phyloP scores from a whole-genome alignment of 352 stramenopile species.

The Phytopythium kandeliae region DNA sequence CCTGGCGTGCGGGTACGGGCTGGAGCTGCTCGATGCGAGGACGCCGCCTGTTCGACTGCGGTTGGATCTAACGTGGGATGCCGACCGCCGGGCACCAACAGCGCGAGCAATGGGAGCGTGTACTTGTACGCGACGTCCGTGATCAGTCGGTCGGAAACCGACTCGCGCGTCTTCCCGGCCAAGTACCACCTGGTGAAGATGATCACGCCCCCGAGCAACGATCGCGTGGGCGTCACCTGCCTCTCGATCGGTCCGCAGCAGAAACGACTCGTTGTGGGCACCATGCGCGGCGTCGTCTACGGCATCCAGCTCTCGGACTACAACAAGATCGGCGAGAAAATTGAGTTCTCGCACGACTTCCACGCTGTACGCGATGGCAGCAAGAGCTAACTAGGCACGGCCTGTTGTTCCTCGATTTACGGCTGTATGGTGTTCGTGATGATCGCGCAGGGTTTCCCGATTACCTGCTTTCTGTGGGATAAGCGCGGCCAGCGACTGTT shows the following conservation, averaged over 20 bases:
- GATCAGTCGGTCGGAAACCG: constrained; percentile 24
- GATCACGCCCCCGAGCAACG: constrained; percentile 66
- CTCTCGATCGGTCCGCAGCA: constrained; percentile 78
- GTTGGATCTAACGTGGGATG: background rate
- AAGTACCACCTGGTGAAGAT: constrained; percentile 88
- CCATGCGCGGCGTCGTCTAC: constrained; percentile 74
- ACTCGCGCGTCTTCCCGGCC: constrained; percentile 20
- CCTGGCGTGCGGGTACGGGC: constrained; percentile 67
- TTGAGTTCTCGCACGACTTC: constrained; percentile 87
- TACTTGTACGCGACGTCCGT: constrained; percentile 76
- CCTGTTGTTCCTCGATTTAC: background rate
- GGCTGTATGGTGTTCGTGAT: too few relatives aligned
- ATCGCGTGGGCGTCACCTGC: constrained; percentile 67
- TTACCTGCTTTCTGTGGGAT: constrained; percentile 84
- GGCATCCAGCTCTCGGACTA: constrained; percentile 77
- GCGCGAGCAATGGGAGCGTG: constrained; percentile 75
- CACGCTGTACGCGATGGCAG: constrained; percentile 28
- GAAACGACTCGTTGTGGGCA: constrained; percentile 77
- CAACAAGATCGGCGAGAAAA: constrained; percentile 83
- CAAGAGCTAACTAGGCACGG: background rate
- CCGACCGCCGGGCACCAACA: too few relatives aligned
- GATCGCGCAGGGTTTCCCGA: constrained; percentile 43
- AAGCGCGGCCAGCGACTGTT: constrained; percentile 61
- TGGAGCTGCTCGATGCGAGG: background rate
- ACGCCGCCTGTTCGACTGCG: background rate